Evolutionary conservation across 192 early-diverging fungal species (phyloP).

Genomic region (Coemansia sp.): DNA sequence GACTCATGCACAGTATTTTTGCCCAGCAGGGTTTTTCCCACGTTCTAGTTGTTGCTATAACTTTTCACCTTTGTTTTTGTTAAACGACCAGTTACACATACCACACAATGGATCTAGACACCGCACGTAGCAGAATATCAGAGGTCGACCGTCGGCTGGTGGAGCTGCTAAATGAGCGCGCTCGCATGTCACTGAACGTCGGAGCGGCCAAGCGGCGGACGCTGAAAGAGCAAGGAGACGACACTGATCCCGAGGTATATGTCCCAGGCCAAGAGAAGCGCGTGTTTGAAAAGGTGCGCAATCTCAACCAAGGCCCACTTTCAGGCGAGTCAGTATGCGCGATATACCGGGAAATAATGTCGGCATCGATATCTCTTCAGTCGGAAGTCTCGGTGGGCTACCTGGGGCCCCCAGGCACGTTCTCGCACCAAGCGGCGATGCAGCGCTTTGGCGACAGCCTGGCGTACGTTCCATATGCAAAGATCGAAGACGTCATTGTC

Average conservation of each 20-base stretch:
- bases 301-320: constrained; percentile 77
- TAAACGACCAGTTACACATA: background rate
- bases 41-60: background rate
- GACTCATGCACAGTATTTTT: constrained; percentile 8
- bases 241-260: constrained; percentile 62
- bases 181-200: constrained; percentile 74
- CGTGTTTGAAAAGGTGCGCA: constrained; percentile 69
- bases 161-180: constrained; percentile 77
- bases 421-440: constrained; percentile 83
- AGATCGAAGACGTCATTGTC: constrained; percentile 77
- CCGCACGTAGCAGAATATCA: constrained; percentile 67
- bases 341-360: constrained; percentile 84
- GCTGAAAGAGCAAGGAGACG: constrained; percentile 42
- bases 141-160: constrained; percentile 72
- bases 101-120: constrained; percentile 52
- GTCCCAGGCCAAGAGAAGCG: constrained; percentile 74
- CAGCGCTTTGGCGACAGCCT: constrained; percentile 79
- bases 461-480: constrained; percentile 61
- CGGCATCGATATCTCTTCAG: constrained; percentile 81
- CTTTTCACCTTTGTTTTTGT: background rate
- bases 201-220: constrained; percentile 64
- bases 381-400: constrained; percentile 79
- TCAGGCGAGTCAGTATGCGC: constrained; percentile 62
- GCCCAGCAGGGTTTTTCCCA: background rate
- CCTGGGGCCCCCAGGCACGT: constrained; percentile 87